Base-by-base conservation (phyloP, 257 asterid genomes). In the Salvia miltiorrhiza region DNA sequence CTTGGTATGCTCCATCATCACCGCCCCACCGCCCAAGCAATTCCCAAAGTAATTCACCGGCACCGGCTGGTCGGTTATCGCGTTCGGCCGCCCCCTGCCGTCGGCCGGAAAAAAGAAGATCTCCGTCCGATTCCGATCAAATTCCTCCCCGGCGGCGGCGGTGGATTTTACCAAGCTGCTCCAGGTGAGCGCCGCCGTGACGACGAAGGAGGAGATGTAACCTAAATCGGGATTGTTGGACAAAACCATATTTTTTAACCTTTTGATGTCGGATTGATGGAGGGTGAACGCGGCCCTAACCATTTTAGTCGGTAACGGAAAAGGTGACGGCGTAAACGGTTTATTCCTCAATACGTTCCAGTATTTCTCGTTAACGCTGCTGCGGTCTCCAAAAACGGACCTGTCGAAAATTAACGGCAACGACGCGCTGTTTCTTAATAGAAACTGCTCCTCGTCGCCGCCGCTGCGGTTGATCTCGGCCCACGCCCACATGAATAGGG, bases 251-350 rank as follows among this genome's bases (percentile, higher is more conserved):
- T 39, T 68, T 52, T 84, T 88, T 12, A 88, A 70, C 50, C 16
- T 75, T 7, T 76, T 59, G 4, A 88, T 74, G 2, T 82, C 54
- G 1, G 41, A 16, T 11, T 58, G 82, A 3, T 50, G 19, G 65
- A 88, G 77, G 1, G 75, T 58, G 79, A 67, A 84, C 1, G 93
- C 79, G 28, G 90, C 76, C n/a, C 86, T 56, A 4, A 77, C 81
- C 55, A 79, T 70, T 16, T 68, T 67, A 0, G 85, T 79, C 7
- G 85, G 85, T 1, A 80, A 9, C 0, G 74, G 63, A n/a, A n/a
- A n/a, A n/a, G 65, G 56, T 1, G 78, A 33, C 1, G 65, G 49
- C 7, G 74, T 5, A 7, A 76, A 9, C 12, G 84, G 87, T 4
- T 9, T 2, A 10, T 30, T 7, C 11, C 14, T 68, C 14, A 79